These are phyloP conservation scores for Arabis hirsuta DNA, from an alignment of 345 rosid species.

Conservation along the genomic window DNA sequence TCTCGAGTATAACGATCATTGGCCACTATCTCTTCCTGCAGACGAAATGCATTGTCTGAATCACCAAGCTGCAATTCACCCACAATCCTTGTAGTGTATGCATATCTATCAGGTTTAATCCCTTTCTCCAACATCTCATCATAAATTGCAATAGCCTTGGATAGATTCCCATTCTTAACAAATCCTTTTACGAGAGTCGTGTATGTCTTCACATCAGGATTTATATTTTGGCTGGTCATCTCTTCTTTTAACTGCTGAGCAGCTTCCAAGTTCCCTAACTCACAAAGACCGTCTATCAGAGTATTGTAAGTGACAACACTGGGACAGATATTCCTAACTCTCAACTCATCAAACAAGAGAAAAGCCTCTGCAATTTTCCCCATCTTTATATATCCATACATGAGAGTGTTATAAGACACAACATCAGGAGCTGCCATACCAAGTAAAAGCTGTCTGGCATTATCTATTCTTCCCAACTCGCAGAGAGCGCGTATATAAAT, in stretches of 20 bases:
- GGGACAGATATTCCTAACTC: constrained; percentile 48
- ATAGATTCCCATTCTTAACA: constrained; percentile 57
- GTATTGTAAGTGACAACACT: constrained; percentile 64
- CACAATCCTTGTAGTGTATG: constrained; percentile 55
- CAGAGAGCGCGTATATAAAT: constrained; percentile 56
- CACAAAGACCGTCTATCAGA: constrained; percentile 70
- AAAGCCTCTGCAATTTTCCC: constrained; percentile 65
- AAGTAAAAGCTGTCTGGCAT: constrained; percentile 53
- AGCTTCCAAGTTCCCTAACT: constrained; percentile 55
- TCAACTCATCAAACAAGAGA: constrained; percentile 63
- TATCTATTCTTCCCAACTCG: constrained; percentile 52
- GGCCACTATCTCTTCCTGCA: constrained; percentile 66
- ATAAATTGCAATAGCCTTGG: constrained; percentile 53
- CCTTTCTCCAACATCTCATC: constrained; percentile 65
- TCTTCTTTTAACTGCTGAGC: constrained; percentile 66
- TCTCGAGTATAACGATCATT: constrained; percentile 54
- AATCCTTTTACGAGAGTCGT: constrained; percentile 67
- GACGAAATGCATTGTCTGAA: constrained; percentile 49
- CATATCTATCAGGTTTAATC: constrained; percentile 58
- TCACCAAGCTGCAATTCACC: constrained; percentile 64
- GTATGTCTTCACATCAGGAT: constrained; percentile 69
- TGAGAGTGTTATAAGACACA: constrained; percentile 68
- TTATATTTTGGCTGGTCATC: constrained; percentile 53
- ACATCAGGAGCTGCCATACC: constrained; percentile 61
- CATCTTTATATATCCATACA: constrained; percentile 62